Conservation (phyloP, 306 rosid genomes). For the Corylus avellana region DNA sequence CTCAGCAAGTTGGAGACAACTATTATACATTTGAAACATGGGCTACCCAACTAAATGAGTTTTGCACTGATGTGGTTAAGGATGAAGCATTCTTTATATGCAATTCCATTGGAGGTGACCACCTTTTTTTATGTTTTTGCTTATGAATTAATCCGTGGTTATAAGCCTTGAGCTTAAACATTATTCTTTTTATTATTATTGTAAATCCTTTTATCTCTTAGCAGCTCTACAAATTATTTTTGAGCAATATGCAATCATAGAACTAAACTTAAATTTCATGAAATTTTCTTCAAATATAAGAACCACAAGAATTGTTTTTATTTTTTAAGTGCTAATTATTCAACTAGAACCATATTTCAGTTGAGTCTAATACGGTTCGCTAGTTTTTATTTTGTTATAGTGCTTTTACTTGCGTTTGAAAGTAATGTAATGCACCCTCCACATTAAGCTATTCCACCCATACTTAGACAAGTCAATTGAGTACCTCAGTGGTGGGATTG, state of each 20-base stretch:
- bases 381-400: background rate
- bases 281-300: background rate
- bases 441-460: no score
- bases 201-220: background rate
- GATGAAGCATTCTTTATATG: slow-evolving; percentile 83
- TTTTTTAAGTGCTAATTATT: background rate
- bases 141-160: background rate
- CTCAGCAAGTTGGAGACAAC: slow-evolving; percentile 56
- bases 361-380: background rate
- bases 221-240: background rate
- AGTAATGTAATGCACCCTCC: background rate
- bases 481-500: no score
- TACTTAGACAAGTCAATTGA: no score
- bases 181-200: background rate
- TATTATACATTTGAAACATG: slow-evolving; percentile 92
- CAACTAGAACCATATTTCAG: background rate
- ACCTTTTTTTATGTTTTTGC: slow-evolving; percentile 11
- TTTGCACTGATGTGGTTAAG: slow-evolving; percentile 67
- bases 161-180: background rate
- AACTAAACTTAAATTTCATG: background rate
- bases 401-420: background rate
- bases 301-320: background rate
- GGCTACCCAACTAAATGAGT: slow-evolving; percentile 87
- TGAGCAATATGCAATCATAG: background rate
- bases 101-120: slow-evolving; percentile 91